A percentile compares a stretch with the other conserved stretches of the same genome.
Evolutionary conservation across 106 monocot species (phyloP).

Genomic region (Phalaenopsis aphrodite): DNA sequence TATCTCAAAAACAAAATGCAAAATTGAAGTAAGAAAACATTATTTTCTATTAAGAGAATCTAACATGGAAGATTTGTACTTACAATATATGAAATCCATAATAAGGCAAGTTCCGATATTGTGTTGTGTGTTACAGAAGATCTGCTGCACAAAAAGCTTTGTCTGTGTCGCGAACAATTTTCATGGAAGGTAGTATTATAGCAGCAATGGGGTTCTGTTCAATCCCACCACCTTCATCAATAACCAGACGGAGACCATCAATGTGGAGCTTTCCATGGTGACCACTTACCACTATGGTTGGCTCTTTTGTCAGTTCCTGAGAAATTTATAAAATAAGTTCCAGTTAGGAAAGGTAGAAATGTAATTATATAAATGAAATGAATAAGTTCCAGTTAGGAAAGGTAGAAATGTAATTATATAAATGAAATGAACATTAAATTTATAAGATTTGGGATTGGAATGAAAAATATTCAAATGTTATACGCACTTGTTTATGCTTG

Average conservation of each 20-base stretch:
- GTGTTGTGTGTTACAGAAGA: background rate
- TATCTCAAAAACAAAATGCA: background rate
- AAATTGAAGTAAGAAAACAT: no score
- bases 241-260: constrained; percentile 78
- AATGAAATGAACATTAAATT: background rate
- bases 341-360: background rate
- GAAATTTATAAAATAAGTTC: background rate
- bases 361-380: no score
- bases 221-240: constrained; percentile 86
- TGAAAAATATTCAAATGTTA: background rate
- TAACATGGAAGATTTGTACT: no score
- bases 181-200: constrained; percentile 63
- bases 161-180: constrained; percentile 55
- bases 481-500: background rate
- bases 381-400: background rate
- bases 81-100: no score
- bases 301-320: constrained; percentile 62
- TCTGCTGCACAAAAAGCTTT: background rate
- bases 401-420: background rate
- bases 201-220: constrained; percentile 69
- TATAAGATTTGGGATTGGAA: background rate
- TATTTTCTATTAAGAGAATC: no score
- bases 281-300: constrained; percentile 67
- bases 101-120: no score
- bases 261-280: constrained; percentile 84